Evolutionary conservation across 768 basidiomycete genomes (phyloP).

Genomic region (Boletus coccyginus): DNA sequence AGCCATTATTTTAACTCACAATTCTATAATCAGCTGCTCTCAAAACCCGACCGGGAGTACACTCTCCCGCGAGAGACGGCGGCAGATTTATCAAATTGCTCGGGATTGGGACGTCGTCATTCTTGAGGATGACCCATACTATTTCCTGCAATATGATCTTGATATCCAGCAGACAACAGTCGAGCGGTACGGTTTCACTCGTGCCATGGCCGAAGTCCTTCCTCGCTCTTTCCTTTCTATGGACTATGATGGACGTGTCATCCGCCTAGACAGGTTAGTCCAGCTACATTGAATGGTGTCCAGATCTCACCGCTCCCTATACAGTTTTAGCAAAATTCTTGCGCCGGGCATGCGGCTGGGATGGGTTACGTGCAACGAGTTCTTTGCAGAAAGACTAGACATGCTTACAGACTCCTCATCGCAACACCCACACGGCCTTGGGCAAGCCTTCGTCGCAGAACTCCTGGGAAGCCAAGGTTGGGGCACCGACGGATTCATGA

Average conservation of each 20-base stretch:
- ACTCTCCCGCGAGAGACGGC: constrained; percentile 42
- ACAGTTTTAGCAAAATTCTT: constrained; percentile 48
- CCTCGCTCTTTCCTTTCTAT: constrained; percentile 45
- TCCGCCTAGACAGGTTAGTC: constrained; percentile 43
- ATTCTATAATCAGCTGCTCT: constrained; percentile 23
- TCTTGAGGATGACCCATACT: constrained; percentile 53
- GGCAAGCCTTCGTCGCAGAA: constrained; percentile 46
- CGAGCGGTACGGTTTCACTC: constrained; percentile 27
- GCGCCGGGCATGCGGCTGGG: constrained; percentile 57
- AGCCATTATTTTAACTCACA: neutral
- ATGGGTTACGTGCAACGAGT: constrained; percentile 42
- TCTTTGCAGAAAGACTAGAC: constrained; percentile 43
- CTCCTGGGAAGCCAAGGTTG: constrained; percentile 42
- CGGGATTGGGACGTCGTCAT: constrained; percentile 52
- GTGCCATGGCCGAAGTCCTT: constrained; percentile 32
- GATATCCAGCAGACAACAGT: constrained; percentile 18
- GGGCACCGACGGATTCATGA: constrained; percentile 44
- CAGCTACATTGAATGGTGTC: neutral
- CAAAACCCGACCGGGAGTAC: constrained; percentile 54
- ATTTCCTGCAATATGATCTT: constrained; percentile 44
- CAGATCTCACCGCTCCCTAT: neutral
- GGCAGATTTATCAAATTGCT: constrained; percentile 45
- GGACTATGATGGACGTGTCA: constrained; percentile 48
- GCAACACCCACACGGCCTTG: constrained; percentile 48
- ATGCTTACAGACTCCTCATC: constrained; percentile 46